A percentile compares a stretch with the other conserved stretches of the same genome.
Conservation (phyloP, 768 basidiomycete genomes). For the Rhizopogon vesiculosus region DNA sequence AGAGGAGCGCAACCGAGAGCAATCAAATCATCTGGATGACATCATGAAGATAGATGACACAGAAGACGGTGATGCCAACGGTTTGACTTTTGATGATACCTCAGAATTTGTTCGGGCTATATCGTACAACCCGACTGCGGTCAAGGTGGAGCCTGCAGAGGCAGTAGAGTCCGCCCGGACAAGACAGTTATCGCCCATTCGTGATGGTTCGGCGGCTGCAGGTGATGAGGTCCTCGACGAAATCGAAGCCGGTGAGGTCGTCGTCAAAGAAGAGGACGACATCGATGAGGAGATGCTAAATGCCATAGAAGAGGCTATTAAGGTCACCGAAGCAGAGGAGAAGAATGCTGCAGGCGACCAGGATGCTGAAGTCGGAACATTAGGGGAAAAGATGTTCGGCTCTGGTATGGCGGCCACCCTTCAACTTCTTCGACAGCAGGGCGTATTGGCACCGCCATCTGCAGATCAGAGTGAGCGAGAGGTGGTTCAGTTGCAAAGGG, state of each 20-base stretch:
- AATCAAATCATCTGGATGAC: slow-evolving; percentile 33
- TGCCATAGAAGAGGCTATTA: slow-evolving; percentile 68
- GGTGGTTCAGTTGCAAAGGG: slow-evolving; percentile 74
- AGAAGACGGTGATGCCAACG: slow-evolving; percentile 32
- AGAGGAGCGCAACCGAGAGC: slow-evolving; percentile 53
- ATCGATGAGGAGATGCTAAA: slow-evolving; percentile 73
- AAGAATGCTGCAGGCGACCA: slow-evolving; percentile 27
- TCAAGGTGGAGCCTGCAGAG: slow-evolving; percentile 46
- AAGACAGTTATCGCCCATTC: slow-evolving; percentile 36
- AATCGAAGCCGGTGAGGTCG: slow-evolving; percentile 78
- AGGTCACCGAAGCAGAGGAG: slow-evolving; percentile 56
- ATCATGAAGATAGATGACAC: slow-evolving; percentile 43
- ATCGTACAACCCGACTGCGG: slow-evolving; percentile 54
- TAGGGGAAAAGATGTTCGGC: slow-evolving; percentile 73
- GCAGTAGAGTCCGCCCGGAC: slow-evolving; percentile 18
- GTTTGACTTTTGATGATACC: slow-evolving; percentile 91
- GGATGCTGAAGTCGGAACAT: slow-evolving; percentile 50
- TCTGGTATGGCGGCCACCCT: slow-evolving; percentile 87
- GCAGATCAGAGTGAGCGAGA: slow-evolving; percentile 75
- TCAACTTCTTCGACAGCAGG: slow-evolving; percentile 86
- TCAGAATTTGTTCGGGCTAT: slow-evolving; percentile 93
- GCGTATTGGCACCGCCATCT: slow-evolving; percentile 65
- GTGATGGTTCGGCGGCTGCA: slow-evolving; percentile 51
- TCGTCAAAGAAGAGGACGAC: slow-evolving; percentile 74
- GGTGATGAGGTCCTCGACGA: slow-evolving; percentile 67